phyloP scores from a whole-genome alignment of 192 early-diverging fungal species.

The Obelidium mucronatum region DNA sequence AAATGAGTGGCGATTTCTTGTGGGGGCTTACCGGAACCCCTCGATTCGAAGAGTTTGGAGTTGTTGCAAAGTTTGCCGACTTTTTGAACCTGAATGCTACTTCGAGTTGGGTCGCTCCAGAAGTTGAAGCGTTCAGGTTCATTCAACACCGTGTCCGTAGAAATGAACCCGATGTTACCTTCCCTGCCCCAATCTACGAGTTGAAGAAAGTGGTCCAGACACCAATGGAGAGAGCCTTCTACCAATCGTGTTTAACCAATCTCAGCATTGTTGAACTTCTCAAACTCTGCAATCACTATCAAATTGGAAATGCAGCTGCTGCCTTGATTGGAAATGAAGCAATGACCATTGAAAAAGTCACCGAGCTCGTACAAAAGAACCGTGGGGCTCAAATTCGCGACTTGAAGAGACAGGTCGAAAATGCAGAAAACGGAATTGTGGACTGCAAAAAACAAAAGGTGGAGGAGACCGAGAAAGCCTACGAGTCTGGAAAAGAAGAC shows the following conservation, averaged over 20 bases:
- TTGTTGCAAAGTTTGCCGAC: neutral
- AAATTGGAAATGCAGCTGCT: neutral
- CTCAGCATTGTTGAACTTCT: neutral
- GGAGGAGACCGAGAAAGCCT: neutral
- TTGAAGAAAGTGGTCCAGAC: neutral
- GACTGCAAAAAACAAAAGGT: neutral
- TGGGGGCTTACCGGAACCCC: slow-evolving; percentile 19
- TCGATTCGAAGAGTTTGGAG: neutral
- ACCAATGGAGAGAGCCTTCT: slow-evolving; percentile 8
- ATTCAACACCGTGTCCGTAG: slow-evolving; percentile 21
- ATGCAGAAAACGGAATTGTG: neutral
- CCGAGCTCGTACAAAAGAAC: slow-evolving; percentile 9
- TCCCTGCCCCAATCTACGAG: slow-evolving; percentile 13
- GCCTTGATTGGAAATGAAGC: neutral
- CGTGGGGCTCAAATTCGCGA: neutral
- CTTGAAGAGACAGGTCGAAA: neutral
- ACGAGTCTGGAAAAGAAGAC: neutral
- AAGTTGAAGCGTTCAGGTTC: neutral
- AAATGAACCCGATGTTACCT: slow-evolving; percentile 10
- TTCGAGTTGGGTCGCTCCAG: neutral
- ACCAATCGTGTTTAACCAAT: slow-evolving; percentile 1
- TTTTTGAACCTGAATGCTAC: neutral
- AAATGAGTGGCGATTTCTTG: neutral
- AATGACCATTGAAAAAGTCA: slow-evolving; percentile 24
- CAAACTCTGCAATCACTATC: slow-evolving; percentile 28